Percentiles rank a stretch among this genome's conserved stretches.
These are phyloP conservation scores for Chalaropsis ovoidea DNA, from an alignment of 2,329 filamentous ascomycete species.

Conservation along the genomic window DNA sequence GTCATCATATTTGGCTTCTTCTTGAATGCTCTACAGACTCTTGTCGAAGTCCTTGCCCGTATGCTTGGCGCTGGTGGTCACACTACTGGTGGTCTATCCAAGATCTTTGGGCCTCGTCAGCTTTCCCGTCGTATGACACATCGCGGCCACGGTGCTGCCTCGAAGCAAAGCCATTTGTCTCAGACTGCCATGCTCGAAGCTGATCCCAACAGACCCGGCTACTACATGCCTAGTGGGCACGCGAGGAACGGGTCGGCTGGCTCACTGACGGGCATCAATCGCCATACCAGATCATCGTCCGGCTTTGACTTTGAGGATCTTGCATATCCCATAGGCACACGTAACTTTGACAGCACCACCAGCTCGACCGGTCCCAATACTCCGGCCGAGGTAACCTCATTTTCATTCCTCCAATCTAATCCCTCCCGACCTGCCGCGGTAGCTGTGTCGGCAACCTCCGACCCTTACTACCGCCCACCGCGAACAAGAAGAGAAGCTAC, in stretches of 20 bases:
- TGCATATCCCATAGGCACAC: slow-evolving; percentile 33
- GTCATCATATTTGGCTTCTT: slow-evolving; percentile 89
- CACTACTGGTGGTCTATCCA: slow-evolving; percentile 71
- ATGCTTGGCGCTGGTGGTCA: slow-evolving; percentile 74
- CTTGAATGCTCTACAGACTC: slow-evolving; percentile 79
- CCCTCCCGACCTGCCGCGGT: slow-evolving; percentile 37
- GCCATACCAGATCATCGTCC: slow-evolving; percentile 45
- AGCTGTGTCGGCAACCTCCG: slow-evolving; percentile 44
- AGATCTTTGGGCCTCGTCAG: slow-evolving; percentile 86
- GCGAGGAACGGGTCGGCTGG: slow-evolving; percentile 52
- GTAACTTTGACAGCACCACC: slow-evolving; percentile 45
- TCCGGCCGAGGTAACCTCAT: slow-evolving; percentile 57
- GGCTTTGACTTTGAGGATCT: slow-evolving; percentile 44
- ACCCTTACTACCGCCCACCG: slow-evolving; percentile 84
- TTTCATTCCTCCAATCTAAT: slow-evolving; percentile 57
- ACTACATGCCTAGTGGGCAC: slow-evolving; percentile 44
- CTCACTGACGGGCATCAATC: slow-evolving; percentile 38
- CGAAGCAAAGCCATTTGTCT: slow-evolving; percentile 72
- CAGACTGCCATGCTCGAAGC: slow-evolving; percentile 68
- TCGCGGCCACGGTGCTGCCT: slow-evolving; percentile 44
- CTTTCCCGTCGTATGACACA: slow-evolving; percentile 58
- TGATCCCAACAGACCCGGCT: slow-evolving; percentile 54
- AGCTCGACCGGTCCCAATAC: slow-evolving; percentile 65
- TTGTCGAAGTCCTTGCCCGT: slow-evolving; percentile 78
- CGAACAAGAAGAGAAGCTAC: slow-evolving; percentile 56